These are phyloP conservation scores for Tympanopsis confertula DNA, from an alignment of 2,329 filamentous ascomycete genomes.

Conservation along the genomic window DNA sequence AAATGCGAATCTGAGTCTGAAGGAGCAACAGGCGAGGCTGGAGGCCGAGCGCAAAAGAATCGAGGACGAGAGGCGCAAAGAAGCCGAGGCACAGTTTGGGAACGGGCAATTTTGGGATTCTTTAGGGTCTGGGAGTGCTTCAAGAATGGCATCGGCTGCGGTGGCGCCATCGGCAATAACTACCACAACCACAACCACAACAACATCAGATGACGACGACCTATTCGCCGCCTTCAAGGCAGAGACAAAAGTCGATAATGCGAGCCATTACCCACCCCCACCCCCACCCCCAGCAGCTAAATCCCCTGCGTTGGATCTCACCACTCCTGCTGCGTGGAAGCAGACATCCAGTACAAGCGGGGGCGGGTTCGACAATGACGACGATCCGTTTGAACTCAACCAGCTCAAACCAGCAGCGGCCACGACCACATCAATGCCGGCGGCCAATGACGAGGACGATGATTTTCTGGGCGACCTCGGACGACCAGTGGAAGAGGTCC, in stretches of 20 bases:
- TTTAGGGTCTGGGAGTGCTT: conserved; percentile 40
- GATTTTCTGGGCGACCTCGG: conserved; percentile 55
- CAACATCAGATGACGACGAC: conserved; percentile 40
- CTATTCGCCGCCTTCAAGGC: conserved; percentile 58
- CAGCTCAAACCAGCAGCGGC: conserved; percentile 35
- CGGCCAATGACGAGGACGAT: conserved; percentile 37
- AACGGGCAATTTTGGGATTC: conserved; percentile 66
- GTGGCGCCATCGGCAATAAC: conserved; percentile 15
- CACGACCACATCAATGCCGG: conserved; percentile 11
- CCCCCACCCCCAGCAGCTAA: conserved; percentile 23
- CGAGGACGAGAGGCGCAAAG: conserved; percentile 61
- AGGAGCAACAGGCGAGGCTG: conserved; percentile 63
- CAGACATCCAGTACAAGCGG: conserved; percentile 17
- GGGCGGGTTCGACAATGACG: conserved; percentile 49
- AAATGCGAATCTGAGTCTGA: conserved; percentile 64
- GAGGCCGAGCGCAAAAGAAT: conserved; percentile 58
- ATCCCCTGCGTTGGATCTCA: conserved; percentile 34
- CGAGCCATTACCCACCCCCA: conserved; percentile 52
- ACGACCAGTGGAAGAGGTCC: conserved; percentile 53
- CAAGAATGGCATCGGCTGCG: conserved; percentile 32
- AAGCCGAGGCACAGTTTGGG: conserved; percentile 68
- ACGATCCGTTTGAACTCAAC: conserved; percentile 78
- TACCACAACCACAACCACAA: conserved; percentile 14
- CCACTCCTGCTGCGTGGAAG: conserved; percentile 41
- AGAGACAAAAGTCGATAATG: conserved; percentile 54